Evolutionary conservation across 2,329 filamentous ascomycete genomes (phyloP).

Genomic region (Aureobasidium sp.): DNA sequence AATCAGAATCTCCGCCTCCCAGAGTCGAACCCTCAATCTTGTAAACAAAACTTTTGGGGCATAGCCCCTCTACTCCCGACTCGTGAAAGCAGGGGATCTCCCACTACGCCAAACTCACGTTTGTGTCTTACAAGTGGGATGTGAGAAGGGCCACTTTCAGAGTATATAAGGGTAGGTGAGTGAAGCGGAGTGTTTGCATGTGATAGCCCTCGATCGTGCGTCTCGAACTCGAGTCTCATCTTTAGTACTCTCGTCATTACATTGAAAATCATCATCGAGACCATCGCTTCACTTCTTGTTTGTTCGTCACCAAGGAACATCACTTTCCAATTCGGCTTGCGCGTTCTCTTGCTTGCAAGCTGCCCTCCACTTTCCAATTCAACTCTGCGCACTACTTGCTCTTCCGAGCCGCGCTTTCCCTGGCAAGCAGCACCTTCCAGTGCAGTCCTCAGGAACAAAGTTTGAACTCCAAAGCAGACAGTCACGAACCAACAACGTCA

Average conservation of each 20-base stretch:
- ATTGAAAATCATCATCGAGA: too few relatives aligned
- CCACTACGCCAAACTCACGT: constrained; percentile 1
- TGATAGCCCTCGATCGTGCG: neutral
- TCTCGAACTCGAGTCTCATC: too few relatives aligned
- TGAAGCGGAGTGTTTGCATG: neutral
- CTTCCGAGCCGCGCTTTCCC: neutral
- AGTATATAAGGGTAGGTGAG: neutral
- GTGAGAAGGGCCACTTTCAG: neutral
- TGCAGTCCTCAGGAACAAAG: neutral
- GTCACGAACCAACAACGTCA: neutral
- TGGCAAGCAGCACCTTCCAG: neutral
- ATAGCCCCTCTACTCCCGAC: neutral
- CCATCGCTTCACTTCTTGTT: too few relatives aligned
- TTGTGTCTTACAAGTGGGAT: constrained; percentile 9
- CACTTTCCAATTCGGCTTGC: neutral
- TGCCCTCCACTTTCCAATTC: neutral
- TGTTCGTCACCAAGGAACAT: too few relatives aligned
- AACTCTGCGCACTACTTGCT: neutral
- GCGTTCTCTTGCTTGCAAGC: neutral
- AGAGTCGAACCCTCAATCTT: neutral
- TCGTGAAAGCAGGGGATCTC: neutral
- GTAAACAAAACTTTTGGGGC: neutral
- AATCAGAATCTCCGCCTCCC: neutral
- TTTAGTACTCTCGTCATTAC: neutral
- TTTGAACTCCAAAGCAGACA: neutral